Base-by-base conservation (phyloP, 352 stramenopile species). In the Pelagophyceae sp. region DNA sequence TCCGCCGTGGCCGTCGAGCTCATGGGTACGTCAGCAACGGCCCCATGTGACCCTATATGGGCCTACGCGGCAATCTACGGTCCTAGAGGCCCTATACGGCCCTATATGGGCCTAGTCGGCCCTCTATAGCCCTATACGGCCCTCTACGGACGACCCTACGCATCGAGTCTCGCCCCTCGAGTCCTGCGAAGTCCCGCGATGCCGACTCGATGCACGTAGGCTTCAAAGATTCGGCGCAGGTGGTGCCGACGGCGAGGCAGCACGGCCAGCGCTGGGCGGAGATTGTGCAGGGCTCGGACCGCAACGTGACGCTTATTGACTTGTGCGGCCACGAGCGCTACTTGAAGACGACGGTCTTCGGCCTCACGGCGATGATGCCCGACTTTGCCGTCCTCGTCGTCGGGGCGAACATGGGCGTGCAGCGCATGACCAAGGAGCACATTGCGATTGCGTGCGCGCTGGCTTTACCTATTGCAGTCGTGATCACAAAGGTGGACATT, bases 291-390 rank as follows among this genome's bases (percentile, higher is more conserved):
- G 75, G 72, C 50, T 80, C 75, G 45, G 76, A 92, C 54, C 74
- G 87, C 27, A 84, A 91, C 37, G 80, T 94, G 40, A 94, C 87
- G 32, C 77, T 96, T 19, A 93, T 94, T 82, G 90, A 96, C 83
- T 81, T 96, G 37, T 92, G 89, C 29, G 92, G 96, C 20, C 96
- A 99, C 81, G 95, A 99, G 78, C 98, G 98, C 80, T 99, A 99
- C 85, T 87, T 99, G 51, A 99, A 99, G 87, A 99, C 96, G 50
- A 99, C 95, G 27, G 96, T 99, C 65, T 98, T 98, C 86, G 96
- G 96, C 6, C 91, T 99, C 38, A 98, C 94, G 20, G 94, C 92
- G 37, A 96, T 96, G 85, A 92, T 97, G 80, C 93, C 94, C 5
- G 94, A 98, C 84, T 94, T 98, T 75, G 90, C 93, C 15, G 86